Evolutionary conservation across 106 monocot species (phyloP).

Genomic region (Acorus gramineus): DNA sequence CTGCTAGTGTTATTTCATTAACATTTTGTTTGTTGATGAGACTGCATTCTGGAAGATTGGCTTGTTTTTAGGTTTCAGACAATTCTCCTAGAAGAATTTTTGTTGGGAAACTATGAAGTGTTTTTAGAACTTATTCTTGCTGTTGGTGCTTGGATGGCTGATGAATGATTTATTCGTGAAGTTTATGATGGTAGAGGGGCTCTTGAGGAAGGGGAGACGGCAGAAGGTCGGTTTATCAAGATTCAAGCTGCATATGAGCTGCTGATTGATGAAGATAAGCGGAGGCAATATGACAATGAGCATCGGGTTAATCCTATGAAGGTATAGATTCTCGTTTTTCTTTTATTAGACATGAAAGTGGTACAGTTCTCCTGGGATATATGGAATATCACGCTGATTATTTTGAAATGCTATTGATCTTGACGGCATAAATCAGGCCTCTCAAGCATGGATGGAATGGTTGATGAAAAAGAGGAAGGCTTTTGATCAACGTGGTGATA

Average conservation of each 20-base stretch:
- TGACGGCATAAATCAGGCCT: slow-evolving; percentile 41
- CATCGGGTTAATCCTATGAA: slow-evolving; percentile 85
- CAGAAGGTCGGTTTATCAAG: slow-evolving; percentile 94
- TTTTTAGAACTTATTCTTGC: no score
- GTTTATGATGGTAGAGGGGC: slow-evolving; percentile 94
- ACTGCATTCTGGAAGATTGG: no score
- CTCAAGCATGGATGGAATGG: slow-evolving; percentile 98
- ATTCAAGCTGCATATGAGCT: slow-evolving; percentile 99
- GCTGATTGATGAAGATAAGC: slow-evolving; percentile 64
- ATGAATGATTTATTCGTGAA: slow-evolving; percentile 1
- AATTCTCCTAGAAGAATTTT: no score
- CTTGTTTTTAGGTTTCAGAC: no score
- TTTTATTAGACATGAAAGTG: no score
- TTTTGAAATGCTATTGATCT: background rate
- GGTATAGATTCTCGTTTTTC: slow-evolving; percentile 24
- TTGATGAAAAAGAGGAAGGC: slow-evolving; percentile 94
- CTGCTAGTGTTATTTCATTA: no score
- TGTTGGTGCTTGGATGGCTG: no score
- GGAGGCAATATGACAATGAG: slow-evolving; percentile 63
- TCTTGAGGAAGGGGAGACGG: slow-evolving; percentile 88
- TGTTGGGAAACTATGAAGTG: no score
- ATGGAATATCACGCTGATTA: no score
- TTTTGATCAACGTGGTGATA: slow-evolving; percentile 90
- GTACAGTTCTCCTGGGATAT: no score
- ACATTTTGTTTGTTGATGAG: no score